Evolutionary conservation across 305 asterid genomes (phyloP).

Genomic region (Fraxinus floribunda): DNA sequence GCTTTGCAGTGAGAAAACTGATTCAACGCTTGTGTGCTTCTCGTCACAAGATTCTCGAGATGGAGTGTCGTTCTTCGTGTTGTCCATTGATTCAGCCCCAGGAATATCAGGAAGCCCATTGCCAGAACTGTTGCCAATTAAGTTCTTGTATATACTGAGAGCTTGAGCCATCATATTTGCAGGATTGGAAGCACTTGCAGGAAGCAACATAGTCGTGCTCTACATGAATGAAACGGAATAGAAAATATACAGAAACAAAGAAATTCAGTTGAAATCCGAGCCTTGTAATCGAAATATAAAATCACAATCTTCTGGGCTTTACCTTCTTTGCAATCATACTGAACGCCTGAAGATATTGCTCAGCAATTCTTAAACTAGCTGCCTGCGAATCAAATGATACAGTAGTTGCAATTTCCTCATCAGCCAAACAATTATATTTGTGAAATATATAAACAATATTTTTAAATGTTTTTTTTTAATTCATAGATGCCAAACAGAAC

Average conservation of each 20-base stretch:
- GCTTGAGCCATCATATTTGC: slow-evolving; percentile 36
- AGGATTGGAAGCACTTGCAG: slow-evolving; percentile 48
- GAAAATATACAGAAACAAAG: neutral
- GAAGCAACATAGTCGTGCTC: slow-evolving; percentile 75
- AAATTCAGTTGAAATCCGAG: neutral
- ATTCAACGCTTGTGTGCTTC: slow-evolving; percentile 26
- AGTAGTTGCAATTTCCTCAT: neutral
- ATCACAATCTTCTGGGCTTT: slow-evolving; percentile 20
- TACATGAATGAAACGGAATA: slow-evolving; percentile 25
- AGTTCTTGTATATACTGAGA: slow-evolving; percentile 31
- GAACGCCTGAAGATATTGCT: slow-evolving; percentile 86
- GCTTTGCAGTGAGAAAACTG: slow-evolving; percentile 55
- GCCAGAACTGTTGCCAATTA: slow-evolving; percentile 23
- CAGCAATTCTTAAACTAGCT: slow-evolving; percentile 85
- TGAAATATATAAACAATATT: neutral
- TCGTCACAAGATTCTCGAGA: slow-evolving; percentile 17
- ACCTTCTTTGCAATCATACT: slow-evolving; percentile 79
- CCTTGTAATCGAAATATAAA: neutral
- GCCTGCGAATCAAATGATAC: slow-evolving; percentile 53
- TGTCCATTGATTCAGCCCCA: slow-evolving; percentile 23
- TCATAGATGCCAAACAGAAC: neutral
- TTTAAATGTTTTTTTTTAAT: neutral
- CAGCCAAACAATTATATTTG: neutral
- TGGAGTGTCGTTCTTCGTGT: slow-evolving; percentile 20
- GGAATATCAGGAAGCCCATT: slow-evolving; percentile 13